Evolutionary conservation across 169 alveolate species (phyloP), one percentile per base, ranked within the genome.

Genomic region (Babesia gibsoni): DNA sequence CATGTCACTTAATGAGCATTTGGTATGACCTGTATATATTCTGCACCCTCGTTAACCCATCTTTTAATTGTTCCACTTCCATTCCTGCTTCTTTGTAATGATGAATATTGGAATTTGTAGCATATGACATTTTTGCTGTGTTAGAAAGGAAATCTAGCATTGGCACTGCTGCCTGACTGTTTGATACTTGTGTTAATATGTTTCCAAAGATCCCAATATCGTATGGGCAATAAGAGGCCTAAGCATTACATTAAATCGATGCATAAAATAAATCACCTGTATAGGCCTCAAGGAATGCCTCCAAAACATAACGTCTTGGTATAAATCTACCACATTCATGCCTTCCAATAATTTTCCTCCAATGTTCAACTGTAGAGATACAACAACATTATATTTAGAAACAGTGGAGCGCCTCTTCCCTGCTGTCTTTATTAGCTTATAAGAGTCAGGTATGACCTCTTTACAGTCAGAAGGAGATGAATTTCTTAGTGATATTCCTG

Each of bases 81-180:
- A 82, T 65, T 3, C 90, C 85, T 8, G 58, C 53, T 16, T 50
- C 74, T 18, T 45, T 73, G 18, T 73, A 82, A 27, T 73, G 72
- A 58, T 82, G 82, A 23, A 82, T 82, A 43, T 82, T 67, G 22
- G 90, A 77, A 35, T 82, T 82, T 12, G 90, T 45, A 0, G 80
- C 69, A 69, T 73, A 82, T 18, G 57, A 49, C 83, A 82, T 67
- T 70, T 82, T 73, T 0, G 90, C 82, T 22, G 64, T 67, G 20
- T 73, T 61, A 33, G 43, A 1, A 41, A 56, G 39, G 46, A 63
- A 58, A 42, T 65, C 69, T 39, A 82, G 25, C 3, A 68, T 32
- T 12, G 90, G 83, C 43, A 82, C 36, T 0, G 61, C 68, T 5
- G 83, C 82, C 50, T 74, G 46, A 41, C 90, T 69, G 43, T 82